Base-by-base conservation (phyloP, 2,329 filamentous ascomycete genomes). In the Sclerotinia spermophila region DNA sequence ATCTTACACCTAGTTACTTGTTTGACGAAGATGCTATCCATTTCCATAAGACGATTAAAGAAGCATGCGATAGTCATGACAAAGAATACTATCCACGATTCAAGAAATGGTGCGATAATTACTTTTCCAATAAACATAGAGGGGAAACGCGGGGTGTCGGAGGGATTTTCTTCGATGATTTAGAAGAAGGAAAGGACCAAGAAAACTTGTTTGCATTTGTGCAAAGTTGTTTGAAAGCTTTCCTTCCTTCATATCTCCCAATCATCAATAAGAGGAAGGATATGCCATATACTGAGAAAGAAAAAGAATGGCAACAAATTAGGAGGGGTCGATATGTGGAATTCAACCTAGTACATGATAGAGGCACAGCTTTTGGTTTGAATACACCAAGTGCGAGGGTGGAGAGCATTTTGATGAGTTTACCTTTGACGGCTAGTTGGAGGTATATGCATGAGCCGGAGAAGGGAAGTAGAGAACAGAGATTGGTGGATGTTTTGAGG, bases 101-200 rank as follows among this genome's bases (percentile, higher is more conserved):
- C 87, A 99, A 99, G 84, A 90, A 92, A 79, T 99, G 96, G 96
- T 99, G 96, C 81, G 96, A 99, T 81, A 89, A 96, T 77, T 99
- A 99, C 84, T 99, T 99, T 82, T 90, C 87, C 84, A 92, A 97
- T 81, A 95, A 94, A 80, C 96, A 99, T 83, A 89, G 96, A 61
- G 87, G 88, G 71, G 96, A 99, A 83, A 85, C 89, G 61, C 91
- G 96, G 64, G 96, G 96, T 70, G 83, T 99, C 45, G 96, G 96
- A 68, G 96, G 96, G 68, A 98, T 99, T 81, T 99, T 99, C 87
- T 99, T 99, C 79, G 96, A 99, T 81, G 96, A 99, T 80, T 86
- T 99, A 21, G 96, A 99, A 77, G 87, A 88, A 1, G 92, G 95
- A 77, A 93, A 94, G 72, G 92, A 96, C 78, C 90, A 92, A 76